Evolutionary conservation across 306 rosid species (phyloP), one percentile per base, ranked within the genome.

Genomic region (Medicago ruthenica): DNA sequence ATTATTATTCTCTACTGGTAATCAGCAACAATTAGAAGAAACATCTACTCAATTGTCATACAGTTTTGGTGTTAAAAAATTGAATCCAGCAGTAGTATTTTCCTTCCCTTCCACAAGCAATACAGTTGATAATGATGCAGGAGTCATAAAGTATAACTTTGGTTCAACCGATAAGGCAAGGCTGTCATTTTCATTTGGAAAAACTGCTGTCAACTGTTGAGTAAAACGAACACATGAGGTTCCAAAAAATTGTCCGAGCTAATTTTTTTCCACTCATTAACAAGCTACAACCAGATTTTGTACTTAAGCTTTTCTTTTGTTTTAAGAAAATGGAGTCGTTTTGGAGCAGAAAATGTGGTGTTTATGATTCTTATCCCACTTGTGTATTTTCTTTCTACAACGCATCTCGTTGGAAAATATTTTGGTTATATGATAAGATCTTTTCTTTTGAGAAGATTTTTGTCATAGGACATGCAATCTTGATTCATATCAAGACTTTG

Each of bases 41-140:
- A 84, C 45, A 50, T n/a, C 55, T 27, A 51, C 76, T 34, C 76
- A 74, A 76, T 91, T 84, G 76, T 71, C 87, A 7, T 95, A 81
- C 78, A 83, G 67, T 66, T 95, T 95, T 77, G 96, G 91, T 39
- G 75, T 77, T 13, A 83, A 85, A 63, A 86, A 79, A 77, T 76
- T 94, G 27, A 74, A 44, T 76, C 81, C 86, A 3, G 39, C 76
- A 4, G 63, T 90, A 13, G 89, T 83, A 0, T 92, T 95, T 73
- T 80, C 96, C 68, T 90, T 90, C 85, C 90, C 96, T 75, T 95
- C 97, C 37, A 85, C 93, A 66, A 86, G 88, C 82, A 85, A 77
- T 62, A 63, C 80, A 31, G 48, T 75, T 64, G 54, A 50, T 64
- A 68, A 64, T 37, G 93, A 83, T 50, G 76, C 75, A 53, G 80